Evolutionary conservation across 106 monocot genomes (phyloP).

Genomic region (Agapanthus africanus): DNA sequence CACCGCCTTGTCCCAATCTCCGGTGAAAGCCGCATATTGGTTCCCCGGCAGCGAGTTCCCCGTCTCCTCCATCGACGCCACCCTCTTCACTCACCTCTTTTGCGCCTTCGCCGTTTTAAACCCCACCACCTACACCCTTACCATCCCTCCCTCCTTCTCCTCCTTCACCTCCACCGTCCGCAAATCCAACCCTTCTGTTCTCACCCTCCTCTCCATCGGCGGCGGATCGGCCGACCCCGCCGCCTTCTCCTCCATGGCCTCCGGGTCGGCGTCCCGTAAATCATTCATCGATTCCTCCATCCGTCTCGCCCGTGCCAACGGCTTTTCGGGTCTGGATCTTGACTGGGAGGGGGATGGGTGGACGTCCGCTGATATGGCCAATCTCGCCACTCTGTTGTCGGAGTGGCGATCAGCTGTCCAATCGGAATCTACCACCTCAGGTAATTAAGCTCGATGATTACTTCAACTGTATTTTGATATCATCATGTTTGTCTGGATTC

Average conservation of each 20-base stretch:
- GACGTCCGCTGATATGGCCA: not conserved
- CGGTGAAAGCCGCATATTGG: not conserved
- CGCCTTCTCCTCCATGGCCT: conserved; percentile 1
- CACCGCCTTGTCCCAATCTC: no score
- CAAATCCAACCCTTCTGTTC: not conserved
- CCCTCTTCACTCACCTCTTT: conserved; percentile 3
- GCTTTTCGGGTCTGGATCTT: not conserved
- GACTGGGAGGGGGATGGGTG: not conserved
- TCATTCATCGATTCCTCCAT: not conserved
- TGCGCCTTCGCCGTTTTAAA: not conserved
- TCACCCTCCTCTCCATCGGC: not conserved
- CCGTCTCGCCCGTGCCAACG: not conserved
- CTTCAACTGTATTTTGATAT: no score
- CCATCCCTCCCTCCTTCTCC: not conserved
- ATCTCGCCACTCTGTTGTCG: not conserved
- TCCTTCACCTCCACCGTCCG: not conserved
- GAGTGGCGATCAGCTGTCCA: not conserved
- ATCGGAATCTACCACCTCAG: not conserved
- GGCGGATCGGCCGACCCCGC: not conserved
- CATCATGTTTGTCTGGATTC: no score
- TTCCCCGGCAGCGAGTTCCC: not conserved
- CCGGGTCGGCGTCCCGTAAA: not conserved
- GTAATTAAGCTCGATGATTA: no score
- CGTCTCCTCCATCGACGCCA: not conserved
- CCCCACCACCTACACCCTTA: not conserved